Conservation (phyloP, 2,329 filamentous ascomycete genomes). For the Piedraia hortae region DNA sequence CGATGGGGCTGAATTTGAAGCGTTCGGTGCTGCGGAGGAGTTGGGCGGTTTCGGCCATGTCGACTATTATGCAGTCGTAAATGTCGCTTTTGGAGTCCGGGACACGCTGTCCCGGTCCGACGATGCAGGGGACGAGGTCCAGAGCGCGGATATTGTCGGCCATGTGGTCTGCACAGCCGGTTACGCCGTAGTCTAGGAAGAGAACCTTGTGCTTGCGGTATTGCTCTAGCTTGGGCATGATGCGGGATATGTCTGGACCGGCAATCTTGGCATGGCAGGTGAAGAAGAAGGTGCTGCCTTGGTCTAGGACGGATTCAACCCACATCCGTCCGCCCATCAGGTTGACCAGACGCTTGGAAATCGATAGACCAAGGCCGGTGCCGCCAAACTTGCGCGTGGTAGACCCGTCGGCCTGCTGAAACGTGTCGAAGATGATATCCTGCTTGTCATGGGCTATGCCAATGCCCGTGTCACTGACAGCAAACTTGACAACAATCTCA, state of each 20-base stretch:
- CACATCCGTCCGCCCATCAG: conserved; percentile 91
- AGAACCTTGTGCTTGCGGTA: conserved; percentile 81
- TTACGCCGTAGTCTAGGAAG: conserved; percentile 79
- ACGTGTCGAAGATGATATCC: conserved; percentile 92
- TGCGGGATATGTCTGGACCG: conserved; percentile 45
- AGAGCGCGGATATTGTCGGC: conserved; percentile 50
- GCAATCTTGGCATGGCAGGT: conserved; percentile 76
- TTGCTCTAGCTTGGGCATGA: conserved; percentile 62
- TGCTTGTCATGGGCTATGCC: conserved; percentile 89
- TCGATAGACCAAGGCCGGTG: conserved; percentile 77
- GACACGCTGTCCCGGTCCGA: conserved; percentile 43
- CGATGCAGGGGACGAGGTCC: conserved; percentile 55
- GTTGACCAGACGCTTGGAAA: conserved; percentile 81
- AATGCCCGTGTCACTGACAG: conserved; percentile 87
- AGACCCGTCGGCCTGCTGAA: conserved; percentile 92
- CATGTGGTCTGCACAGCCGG: conserved; percentile 48
- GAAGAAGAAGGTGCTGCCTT: conserved; percentile 88
- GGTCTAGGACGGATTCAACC: conserved; percentile 78
- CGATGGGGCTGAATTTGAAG: conserved; percentile 93
- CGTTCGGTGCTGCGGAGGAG: conserved; percentile 65
- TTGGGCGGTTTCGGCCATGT: conserved; percentile 75
- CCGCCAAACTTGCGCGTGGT: conserved; percentile 91
- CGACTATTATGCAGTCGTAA: conserved; percentile 89
- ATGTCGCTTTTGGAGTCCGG: conserved; percentile 28
- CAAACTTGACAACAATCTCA: conserved; percentile 85